Evolutionary conservation across 2,329 filamentous ascomycete genomes (phyloP), one percentile per base, ranked within the genome.

Genomic region (Knoxdaviesia capensis): DNA sequence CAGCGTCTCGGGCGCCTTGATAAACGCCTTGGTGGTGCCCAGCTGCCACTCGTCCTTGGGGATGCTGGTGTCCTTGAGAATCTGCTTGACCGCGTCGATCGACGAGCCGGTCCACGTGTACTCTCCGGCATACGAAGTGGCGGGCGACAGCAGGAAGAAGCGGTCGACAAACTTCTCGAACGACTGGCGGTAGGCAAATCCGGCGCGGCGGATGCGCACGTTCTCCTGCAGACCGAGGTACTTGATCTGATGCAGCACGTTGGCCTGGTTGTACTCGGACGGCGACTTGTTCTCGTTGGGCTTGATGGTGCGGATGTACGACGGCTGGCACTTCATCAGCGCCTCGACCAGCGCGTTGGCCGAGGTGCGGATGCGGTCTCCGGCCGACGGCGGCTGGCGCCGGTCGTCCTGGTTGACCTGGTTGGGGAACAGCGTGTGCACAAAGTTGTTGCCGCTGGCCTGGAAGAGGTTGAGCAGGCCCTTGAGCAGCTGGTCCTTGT

Each of bases 201-300:
- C 90, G 47, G 90, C 90, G 56, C 90, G 77, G 50, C 90, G 80
- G 59, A 98, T 98, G 38, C 90, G 81, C 36, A 98, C 90, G 69
- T 98, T 98, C 62, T 98, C 90, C 58, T 96, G 88, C n/a, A 98
- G 67, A 74, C 90, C 90, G 9, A 98, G 79, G 53, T 98, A 98
- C 57, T 98, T 96, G 69, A 96, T 85, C 58, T 98, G 90, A 68
- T 98, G 90, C 52, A 96, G 69, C 20, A 98, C 90, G 51, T 96
- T 96, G 31, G 77, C 76, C 20, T 73, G 71, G 51, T 94, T 94
- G 59, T 94, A 98, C 56, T 98, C 90, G 7, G 76, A 78, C 0
- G 86, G 80, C 3, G 87, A 94, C 60, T 96, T 98, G 65, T 94
- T 96, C 61, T 98, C 90, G 64, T 98, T 98, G 2, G 90, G 90